Base-by-base conservation (phyloP, 108 stramenopile genomes). In the Cylindrotheca closterium region DNA sequence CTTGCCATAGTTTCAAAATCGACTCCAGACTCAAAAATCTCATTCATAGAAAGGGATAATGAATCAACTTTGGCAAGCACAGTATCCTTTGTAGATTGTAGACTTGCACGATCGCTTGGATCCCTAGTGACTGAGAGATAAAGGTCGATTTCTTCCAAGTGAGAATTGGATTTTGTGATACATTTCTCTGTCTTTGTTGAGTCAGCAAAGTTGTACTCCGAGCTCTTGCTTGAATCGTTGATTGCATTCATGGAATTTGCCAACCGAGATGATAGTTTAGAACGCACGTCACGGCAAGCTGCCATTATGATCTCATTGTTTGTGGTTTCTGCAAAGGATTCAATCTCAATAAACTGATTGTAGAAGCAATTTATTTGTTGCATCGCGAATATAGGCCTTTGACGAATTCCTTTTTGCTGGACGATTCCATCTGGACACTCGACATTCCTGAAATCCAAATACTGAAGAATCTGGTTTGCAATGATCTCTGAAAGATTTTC, bases 1-100 rank as follows among this genome's bases (percentile, higher is more conserved):
- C 4, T 4, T 8, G 53, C 55, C 21, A 66, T 55, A n/a, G 18
- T 18, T 30, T 49, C 57, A 26, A 57, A 58, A 31, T 56, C 26
- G 0, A 27, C 33, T 25, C 17, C 1, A 24, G 47, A 50, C 2
- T 49, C 27, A n/a, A 68, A 58, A 3, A 53, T 22, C 24, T 30
- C 18, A 4, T 53, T 49, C 21, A 30, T 64, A 17, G 37, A 7
- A 42, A 15, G 15, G 15, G 37, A 42, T 7, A 42, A 42, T 10
- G 37, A 10, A 7, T 7, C 7, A 15, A 42, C 51, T 7, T 17
- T 5, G 7, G n/a, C 5, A n/a, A n/a, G 12, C n/a, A 17, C 12
- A 51, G 51, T 19, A 22, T 51, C 22, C 7, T 51, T 23, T n/a
- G n/a, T n/a, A n/a, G n/a, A n/a, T n/a, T n/a, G n/a, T n/a, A 51